Evolutionary conservation across 139 green algal species (phyloP).

Genomic region (Chlamydomonas sp.): DNA sequence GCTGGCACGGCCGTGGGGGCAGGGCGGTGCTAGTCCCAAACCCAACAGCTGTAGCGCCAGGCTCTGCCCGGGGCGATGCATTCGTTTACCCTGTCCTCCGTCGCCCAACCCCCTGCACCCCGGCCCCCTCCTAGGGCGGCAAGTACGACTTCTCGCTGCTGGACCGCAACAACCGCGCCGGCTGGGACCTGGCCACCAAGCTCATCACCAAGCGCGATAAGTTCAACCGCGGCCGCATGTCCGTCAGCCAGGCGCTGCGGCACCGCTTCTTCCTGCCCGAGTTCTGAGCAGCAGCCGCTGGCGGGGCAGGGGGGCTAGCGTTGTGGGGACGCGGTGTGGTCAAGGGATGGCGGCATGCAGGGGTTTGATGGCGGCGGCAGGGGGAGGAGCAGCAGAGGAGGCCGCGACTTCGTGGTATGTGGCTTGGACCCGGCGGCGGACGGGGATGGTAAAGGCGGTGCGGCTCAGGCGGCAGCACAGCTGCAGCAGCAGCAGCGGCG

Average conservation of each 20-base stretch:
- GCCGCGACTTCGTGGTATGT: background rate
- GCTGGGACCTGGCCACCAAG: conserved; percentile 85
- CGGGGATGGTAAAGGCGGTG: background rate
- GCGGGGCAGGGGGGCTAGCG: too few relatives aligned
- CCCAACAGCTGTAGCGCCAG: too few relatives aligned
- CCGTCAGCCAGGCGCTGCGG: conserved; percentile 67
- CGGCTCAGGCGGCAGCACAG: too few relatives aligned
- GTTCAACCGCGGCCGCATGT: conserved; percentile 78
- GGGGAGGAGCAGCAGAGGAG: background rate
- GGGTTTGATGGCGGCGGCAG: background rate
- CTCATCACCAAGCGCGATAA: conserved; percentile 70
- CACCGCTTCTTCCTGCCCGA: conserved; percentile 82
- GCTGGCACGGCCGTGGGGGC: too few relatives aligned
- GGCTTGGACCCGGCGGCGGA: background rate
- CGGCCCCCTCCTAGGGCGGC: conserved; percentile 1
- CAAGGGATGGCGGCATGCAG: background rate
- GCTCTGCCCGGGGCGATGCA: too few relatives aligned
- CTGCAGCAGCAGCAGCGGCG: too few relatives aligned
- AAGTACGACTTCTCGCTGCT: conserved; percentile 80
- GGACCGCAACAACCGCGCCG: conserved; percentile 73
- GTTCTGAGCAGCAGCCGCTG: conserved; percentile 38
- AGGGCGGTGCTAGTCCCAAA: too few relatives aligned
- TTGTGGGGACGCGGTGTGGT: background rate
- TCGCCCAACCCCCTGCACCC: background rate
- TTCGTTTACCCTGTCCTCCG: background rate